phyloP scores from a whole-genome alignment of 352 stramenopile genomes.

The Pilasporangium apinafurcum region DNA sequence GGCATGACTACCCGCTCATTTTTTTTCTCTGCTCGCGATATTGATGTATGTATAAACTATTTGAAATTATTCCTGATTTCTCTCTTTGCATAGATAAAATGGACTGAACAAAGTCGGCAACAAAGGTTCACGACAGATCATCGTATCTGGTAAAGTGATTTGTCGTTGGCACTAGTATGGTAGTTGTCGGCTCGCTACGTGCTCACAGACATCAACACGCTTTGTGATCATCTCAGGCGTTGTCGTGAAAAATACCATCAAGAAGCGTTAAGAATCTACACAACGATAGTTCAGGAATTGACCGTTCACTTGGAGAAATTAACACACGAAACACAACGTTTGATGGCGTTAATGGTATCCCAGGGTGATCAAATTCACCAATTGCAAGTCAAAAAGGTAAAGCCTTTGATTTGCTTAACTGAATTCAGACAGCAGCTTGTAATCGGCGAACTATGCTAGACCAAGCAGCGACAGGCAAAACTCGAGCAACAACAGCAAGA shows the following conservation, averaged over 20 bases:
- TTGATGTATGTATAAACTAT: too few species aligned
- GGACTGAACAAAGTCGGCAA: slow-evolving; percentile 12
- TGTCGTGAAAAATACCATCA: slow-evolving; percentile 16
- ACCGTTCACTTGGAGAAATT: neutral
- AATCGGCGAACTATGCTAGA: slow-evolving; percentile 3
- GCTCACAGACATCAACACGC: neutral
- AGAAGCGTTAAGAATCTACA: slow-evolving; percentile 6
- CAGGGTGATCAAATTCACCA: slow-evolving; percentile 3
- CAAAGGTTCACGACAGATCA: slow-evolving; percentile 11
- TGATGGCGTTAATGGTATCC: neutral
- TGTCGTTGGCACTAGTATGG: neutral
- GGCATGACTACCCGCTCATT: neutral
- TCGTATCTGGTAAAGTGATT: slow-evolving; percentile 14
- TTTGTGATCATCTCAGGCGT: slow-evolving; percentile 6
- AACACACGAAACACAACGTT: neutral
- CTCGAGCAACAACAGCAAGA: slow-evolving; percentile 12
- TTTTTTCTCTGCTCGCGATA: too few species aligned
- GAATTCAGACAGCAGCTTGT: neutral
- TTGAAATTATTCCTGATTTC: too few species aligned
- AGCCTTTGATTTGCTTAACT: neutral
- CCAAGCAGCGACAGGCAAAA: slow-evolving; percentile 15
- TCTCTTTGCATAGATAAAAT: slow-evolving; percentile 16
- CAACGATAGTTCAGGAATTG: slow-evolving; percentile 2
- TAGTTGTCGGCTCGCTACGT: neutral
- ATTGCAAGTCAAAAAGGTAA: slow-evolving; percentile 19